These are phyloP conservation scores for Macrotyloma uniflorum DNA, from an alignment of 306 rosid species.

Conservation along the genomic window DNA sequence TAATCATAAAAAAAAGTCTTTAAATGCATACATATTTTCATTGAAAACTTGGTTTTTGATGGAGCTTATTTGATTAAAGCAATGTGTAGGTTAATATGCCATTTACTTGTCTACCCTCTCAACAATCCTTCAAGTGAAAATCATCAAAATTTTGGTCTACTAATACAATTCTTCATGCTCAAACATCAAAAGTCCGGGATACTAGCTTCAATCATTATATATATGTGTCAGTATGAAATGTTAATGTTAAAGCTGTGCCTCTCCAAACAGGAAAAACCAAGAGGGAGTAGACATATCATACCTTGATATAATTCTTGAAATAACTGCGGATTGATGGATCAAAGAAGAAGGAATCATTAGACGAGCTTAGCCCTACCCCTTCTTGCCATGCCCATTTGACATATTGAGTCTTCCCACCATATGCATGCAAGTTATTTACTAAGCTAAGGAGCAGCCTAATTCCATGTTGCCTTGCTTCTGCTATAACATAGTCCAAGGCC, in stretches of 20 bases:
- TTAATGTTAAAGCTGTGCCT: not conserved
- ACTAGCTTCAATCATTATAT: slow-evolving; percentile 7
- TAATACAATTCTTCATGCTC: not conserved
- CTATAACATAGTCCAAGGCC: slow-evolving; percentile 94
- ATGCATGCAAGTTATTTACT: slow-evolving; percentile 92
- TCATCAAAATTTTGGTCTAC: not conserved
- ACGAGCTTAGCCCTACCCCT: slow-evolving; percentile 87
- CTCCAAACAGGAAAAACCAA: not conserved
- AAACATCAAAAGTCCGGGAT: not conserved
- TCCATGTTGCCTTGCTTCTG: slow-evolving; percentile 80
- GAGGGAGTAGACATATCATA: slow-evolving; percentile 26
- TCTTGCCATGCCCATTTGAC: slow-evolving; percentile 99
- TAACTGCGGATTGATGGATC: slow-evolving; percentile 90
- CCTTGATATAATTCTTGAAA: slow-evolving; percentile 85
- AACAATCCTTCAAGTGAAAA: not conserved
- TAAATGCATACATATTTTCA: not conserved
- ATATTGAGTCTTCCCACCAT: slow-evolving; percentile 97
- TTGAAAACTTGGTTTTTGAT: not conserved
- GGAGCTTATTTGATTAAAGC: not conserved
- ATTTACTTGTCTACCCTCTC: not conserved
- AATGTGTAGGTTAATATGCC: not conserved
- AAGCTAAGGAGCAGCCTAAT: slow-evolving; percentile 86
- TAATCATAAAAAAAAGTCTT: not conserved
- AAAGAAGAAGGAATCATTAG: slow-evolving; percentile 95
- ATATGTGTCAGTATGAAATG: not conserved